These are phyloP conservation scores for Evernia prunastri DNA, from an alignment of 495 filamentous ascomycete genomes.

Conservation along the genomic window DNA sequence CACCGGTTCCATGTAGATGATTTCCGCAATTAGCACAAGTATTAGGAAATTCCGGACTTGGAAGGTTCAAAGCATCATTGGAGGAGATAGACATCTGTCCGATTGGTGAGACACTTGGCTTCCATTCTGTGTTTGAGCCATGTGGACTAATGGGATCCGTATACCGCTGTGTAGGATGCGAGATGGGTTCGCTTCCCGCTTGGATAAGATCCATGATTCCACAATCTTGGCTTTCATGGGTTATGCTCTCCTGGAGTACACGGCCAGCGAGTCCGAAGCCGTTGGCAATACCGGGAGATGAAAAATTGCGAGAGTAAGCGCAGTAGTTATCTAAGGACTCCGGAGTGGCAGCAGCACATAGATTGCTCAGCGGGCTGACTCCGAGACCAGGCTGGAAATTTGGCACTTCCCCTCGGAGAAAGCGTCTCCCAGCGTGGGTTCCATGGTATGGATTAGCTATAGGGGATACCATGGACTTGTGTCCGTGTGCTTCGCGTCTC, in stretches of 20 bases:
- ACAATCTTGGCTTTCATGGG: background rate
- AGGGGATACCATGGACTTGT: background rate
- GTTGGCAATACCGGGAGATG: background rate
- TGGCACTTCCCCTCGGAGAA: background rate
- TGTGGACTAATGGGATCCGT: background rate
- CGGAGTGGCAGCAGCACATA: background rate
- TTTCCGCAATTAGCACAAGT: background rate
- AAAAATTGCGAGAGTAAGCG: background rate
- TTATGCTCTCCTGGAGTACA: background rate
- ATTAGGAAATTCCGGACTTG: background rate
- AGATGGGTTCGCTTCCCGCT: background rate
- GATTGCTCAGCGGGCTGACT: background rate
- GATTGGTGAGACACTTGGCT: background rate
- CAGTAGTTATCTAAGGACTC: background rate
- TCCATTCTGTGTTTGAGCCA: slow-evolving; percentile 1
- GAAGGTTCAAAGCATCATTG: background rate
- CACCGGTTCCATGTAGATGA: background rate
- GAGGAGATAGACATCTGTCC: background rate
- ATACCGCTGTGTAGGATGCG: background rate
- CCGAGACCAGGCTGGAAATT: background rate
- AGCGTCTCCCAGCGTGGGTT: background rate
- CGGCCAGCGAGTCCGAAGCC: background rate
- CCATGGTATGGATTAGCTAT: background rate
- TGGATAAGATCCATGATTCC: background rate
- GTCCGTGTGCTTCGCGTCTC: background rate